Evolutionary conservation across 2,329 filamentous ascomycete genomes (phyloP), one percentile per base, ranked within the genome.

Genomic region (Plectosphaerella plurivora): DNA sequence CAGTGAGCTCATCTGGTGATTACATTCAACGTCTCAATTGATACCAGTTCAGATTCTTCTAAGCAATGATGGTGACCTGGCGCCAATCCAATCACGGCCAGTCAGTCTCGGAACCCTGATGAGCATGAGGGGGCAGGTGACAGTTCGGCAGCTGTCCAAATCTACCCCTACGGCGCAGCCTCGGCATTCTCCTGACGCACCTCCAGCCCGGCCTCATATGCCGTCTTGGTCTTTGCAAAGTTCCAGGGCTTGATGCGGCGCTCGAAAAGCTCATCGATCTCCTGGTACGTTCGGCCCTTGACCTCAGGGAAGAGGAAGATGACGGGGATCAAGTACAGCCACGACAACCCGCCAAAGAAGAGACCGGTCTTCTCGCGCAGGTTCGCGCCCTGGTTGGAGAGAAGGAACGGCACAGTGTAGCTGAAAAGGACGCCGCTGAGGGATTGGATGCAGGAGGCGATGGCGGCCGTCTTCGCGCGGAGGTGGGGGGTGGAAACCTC

Each of bases 221-320:
- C 48, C 22, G 48, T 44, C 24, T 44, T 50, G 14, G 37, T 50
- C 11, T 44, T 35, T 12, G 46, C 51, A 49, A 60, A 60, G 47
- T 49, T 60, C 57, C 59, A 58, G 11, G 58, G 54, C 1, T 55
- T 55, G 20, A 60, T 48, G 2, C 52, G 22, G 1, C 51, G 48
- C 47, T 59, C 54, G 22, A 59, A 60, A 5, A 61, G 52, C 44
- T 61, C 59, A 45, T 60, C 59, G 1, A 61, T 35, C 41, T 60
- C 59, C 22, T 51, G 16, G 16, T 59, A 61, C 10, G 58, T 60
- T 3, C 59, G 51, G 15, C 58, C 57, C 41, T 44, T 44, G 41
- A 20, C 18, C 16, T 44, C 41, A 7, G 41, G 41, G 41, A 18
- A 44, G n/a, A 44, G 41, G 41, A 44, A 44, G 16, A 44, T 44